phyloP scores from a whole-genome alignment of 495 filamentous ascomycete genomes.

The Tetracladium setigerum region DNA sequence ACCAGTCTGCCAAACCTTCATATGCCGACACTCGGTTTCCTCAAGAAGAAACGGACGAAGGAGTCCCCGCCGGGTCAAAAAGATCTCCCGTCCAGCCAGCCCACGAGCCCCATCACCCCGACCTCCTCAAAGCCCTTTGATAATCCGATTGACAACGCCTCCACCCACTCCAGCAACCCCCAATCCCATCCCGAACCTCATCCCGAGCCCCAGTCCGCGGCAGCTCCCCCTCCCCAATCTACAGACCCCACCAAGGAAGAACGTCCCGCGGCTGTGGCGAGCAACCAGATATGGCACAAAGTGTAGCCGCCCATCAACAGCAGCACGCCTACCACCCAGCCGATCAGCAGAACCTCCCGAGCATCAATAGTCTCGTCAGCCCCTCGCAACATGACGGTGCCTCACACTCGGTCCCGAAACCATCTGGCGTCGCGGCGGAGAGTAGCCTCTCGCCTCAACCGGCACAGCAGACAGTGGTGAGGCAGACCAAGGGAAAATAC shows the following conservation, averaged over 20 bases:
- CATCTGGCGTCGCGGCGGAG: neutral
- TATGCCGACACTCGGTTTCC: slow-evolving; percentile 76
- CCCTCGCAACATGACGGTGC: slow-evolving; percentile 29
- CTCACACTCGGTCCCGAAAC: slow-evolving; percentile 11
- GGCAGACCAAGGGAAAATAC: slow-evolving; percentile 97
- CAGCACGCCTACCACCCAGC: slow-evolving; percentile 19
- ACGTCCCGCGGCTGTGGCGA: slow-evolving; percentile 22
- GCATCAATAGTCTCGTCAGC: slow-evolving; percentile 66
- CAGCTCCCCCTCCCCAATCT: slow-evolving; percentile 23
- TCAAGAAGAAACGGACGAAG: slow-evolving; percentile 98
- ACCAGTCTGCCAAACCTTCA: slow-evolving; percentile 13
- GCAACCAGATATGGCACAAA: slow-evolving; percentile 25
- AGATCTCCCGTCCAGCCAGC: slow-evolving; percentile 47
- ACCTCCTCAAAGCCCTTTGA: slow-evolving; percentile 34
- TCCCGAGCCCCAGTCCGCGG: slow-evolving; percentile 29
- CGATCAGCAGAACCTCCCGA: slow-evolving; percentile 50
- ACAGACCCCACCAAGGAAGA: slow-evolving; percentile 18
- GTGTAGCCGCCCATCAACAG: slow-evolving; percentile 28
- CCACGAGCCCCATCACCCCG: slow-evolving; percentile 52
- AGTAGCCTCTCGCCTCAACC: slow-evolving; percentile 2
- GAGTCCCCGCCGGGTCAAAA: slow-evolving; percentile 47
- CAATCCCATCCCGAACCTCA: slow-evolving; percentile 15
- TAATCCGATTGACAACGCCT: slow-evolving; percentile 19
- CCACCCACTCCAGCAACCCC: slow-evolving; percentile 16
- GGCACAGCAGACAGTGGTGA: slow-evolving; percentile 30